Evolutionary conservation across 176 grass and related monocot species (phyloP).

Genomic region (Saccharum spontaneum): DNA sequence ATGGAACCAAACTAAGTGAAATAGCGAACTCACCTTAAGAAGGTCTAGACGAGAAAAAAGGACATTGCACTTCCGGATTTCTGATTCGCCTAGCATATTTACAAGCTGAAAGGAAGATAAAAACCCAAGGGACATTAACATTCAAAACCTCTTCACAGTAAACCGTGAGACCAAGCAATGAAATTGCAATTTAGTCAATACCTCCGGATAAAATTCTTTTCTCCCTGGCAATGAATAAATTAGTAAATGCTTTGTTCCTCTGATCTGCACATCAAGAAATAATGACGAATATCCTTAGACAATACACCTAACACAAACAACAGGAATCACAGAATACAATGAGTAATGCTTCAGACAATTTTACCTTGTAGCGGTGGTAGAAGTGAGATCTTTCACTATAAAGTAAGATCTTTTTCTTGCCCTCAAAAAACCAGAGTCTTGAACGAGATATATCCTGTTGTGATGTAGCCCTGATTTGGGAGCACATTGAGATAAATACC

Average conservation of each 20-base stretch:
- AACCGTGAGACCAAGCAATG: background rate
- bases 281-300: constrained; percentile 8
- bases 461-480: constrained; percentile 61
- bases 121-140: background rate
- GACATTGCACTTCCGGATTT: constrained; percentile 58
- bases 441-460: constrained; percentile 89
- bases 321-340: background rate
- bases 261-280: constrained; percentile 62
- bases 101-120: constrained; percentile 63
- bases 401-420: constrained; percentile 87
- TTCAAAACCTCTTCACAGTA: background rate
- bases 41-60: constrained; percentile 82
- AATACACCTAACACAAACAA: background rate
- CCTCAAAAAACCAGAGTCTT: constrained; percentile 92
- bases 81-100: constrained; percentile 81
- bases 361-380: constrained; percentile 94
- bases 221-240: constrained; percentile 87
- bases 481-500: constrained; percentile 29
- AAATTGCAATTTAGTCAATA: constrained; percentile 27
- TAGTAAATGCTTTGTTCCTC: constrained; percentile 68
- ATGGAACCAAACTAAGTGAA: background rate
- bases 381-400: constrained; percentile 99
- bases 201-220: constrained; percentile 93
- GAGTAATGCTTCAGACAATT: background rate
- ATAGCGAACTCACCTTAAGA: constrained; percentile 60